Base-by-base conservation (phyloP, 306 rosid genomes). In the Bauhinia variegata region DNA sequence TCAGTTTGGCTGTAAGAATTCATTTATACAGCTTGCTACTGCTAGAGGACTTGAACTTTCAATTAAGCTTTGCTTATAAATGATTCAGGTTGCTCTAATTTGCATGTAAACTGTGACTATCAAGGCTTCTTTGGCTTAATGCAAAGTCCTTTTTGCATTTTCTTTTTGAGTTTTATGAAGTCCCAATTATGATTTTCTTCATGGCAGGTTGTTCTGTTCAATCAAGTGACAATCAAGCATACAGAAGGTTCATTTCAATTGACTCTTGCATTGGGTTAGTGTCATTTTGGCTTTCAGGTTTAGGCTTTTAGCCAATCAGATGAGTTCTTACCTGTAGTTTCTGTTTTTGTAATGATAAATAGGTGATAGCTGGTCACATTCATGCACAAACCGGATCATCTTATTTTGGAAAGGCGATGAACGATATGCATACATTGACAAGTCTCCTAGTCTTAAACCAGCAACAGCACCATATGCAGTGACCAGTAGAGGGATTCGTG, bases 311-410 rank as follows among this genome's bases (percentile, higher is more conserved):
- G 52, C 41, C 17, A 33, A 38, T 34, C 18, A 71, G 2, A 34
- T 31, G 16, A 18, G 5, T 47, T 17, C 16, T 43, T 36, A 8
- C n/a, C n/a, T n/a, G 46, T 36, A 66, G 32, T 71, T 62, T 56
- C 57, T 59, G 80, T 53, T 70, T 70, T 79, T 39, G 44, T 78
- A 63, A 65, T 67, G 64, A 13, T 63, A 63, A 74, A 55, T 57
- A 92, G 96, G 98, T 32, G 96, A 89, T 83, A 89, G 98, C 82
- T 93, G 96, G 96, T 89, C 98, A 39, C 95, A 93, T 82, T 87
- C 87, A 7, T 86, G 96, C 84, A 93, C 97, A 12, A 89, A 93
- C 62, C 77, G 96, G 57, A 70, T 89, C 78, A 89, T 89, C 75
- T 85, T 89, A 44, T 88, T 81, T 74, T 89, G 96, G 96, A 86